A percentile compares a stretch with the other conserved stretches of the same genome.
phyloP scores from a whole-genome alignment of 139 green algal species.

The Pseudopediastrum boryanum region DNA sequence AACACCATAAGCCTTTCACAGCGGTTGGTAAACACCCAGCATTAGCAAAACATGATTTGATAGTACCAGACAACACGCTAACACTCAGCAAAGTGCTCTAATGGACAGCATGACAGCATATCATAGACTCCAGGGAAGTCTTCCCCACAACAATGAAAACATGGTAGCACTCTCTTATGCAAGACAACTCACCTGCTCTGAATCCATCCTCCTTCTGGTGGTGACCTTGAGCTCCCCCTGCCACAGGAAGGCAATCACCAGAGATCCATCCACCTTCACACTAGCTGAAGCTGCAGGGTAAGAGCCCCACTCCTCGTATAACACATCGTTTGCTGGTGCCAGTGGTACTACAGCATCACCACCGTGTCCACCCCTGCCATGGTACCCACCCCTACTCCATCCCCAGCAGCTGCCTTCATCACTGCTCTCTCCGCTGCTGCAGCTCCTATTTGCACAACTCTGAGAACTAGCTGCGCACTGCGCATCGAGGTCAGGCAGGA shows the following conservation, averaged over 20 bases:
- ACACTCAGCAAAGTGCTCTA: too few relatives aligned
- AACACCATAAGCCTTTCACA: too few relatives aligned
- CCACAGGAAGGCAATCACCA: slow-evolving; percentile 46
- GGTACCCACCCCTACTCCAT: background rate
- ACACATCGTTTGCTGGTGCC: too few relatives aligned
- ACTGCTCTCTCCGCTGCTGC: background rate
- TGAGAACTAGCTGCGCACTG: too few relatives aligned
- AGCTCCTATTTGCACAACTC: background rate
- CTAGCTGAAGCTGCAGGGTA: background rate
- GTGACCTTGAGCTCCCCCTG: slow-evolving; percentile 14
- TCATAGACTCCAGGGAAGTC: too few relatives aligned
- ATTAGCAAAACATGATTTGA: too few relatives aligned
- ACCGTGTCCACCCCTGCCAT: background rate
- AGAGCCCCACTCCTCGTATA: background rate
- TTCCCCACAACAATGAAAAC: too few relatives aligned
- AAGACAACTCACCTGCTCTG: slow-evolving; percentile 46
- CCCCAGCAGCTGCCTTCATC: background rate
- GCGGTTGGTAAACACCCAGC: too few relatives aligned
- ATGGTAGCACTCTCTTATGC: too few relatives aligned
- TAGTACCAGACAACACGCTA: too few relatives aligned
- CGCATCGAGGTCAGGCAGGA: too few relatives aligned
- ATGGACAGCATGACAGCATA: too few relatives aligned
- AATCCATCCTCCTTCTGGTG: slow-evolving; percentile 40
- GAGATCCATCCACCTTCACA: slow-evolving; percentile 49
- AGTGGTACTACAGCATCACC: background rate